Conservation (phyloP, 768 basidiomycete genomes). For the Tricholoma matsutake region DNA sequence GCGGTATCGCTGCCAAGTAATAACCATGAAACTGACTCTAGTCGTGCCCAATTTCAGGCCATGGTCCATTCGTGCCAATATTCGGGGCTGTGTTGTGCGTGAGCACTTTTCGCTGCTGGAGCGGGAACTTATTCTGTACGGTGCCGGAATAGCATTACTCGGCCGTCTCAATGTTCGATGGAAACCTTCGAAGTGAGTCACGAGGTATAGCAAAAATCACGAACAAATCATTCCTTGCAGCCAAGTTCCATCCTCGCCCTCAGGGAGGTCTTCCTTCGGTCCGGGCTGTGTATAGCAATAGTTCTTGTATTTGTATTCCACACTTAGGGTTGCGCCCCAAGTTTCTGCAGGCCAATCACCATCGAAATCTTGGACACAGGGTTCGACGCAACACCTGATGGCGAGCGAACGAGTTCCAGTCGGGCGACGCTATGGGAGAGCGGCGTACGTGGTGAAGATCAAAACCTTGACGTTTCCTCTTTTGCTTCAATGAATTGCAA, state of each 20-base stretch:
- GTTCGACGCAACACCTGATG: background rate
- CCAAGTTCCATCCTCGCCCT: background rate
- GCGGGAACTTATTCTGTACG: background rate
- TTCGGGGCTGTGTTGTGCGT: background rate
- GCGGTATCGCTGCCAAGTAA: background rate
- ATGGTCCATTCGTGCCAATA: background rate
- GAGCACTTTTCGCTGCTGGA: background rate
- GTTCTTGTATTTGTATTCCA: background rate
- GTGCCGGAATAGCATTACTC: background rate
- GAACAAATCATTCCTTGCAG: background rate
- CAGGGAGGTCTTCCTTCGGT: background rate
- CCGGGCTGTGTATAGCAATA: background rate
- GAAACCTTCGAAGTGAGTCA: background rate
- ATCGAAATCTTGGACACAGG: background rate
- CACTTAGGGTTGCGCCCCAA: background rate
- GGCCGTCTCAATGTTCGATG: background rate
- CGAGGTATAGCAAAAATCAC: background rate
- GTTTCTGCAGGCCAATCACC: background rate
- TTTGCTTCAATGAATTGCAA: background rate
- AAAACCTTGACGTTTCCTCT: background rate
- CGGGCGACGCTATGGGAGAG: background rate
- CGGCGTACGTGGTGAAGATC: background rate
- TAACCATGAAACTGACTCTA: background rate
- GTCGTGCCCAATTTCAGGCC: background rate
- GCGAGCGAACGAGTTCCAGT: background rate